phyloP scores from a whole-genome alignment of 441 rosid genomes.

The Hura crepitans region DNA sequence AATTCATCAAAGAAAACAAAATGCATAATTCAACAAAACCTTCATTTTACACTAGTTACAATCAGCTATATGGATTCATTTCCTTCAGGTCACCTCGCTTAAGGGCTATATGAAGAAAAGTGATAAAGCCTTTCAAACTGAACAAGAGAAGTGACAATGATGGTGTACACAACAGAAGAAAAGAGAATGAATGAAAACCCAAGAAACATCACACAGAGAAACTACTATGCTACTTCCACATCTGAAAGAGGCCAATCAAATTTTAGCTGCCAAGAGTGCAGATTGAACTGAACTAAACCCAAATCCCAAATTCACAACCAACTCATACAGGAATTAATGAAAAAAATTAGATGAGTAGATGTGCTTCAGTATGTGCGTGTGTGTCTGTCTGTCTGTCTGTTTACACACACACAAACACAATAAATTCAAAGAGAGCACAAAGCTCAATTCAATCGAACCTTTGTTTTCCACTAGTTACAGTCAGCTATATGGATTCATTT shows the following conservation, averaged over 20 bases:
- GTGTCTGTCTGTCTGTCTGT: no score
- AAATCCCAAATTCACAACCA: not conserved
- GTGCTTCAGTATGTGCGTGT: not conserved
- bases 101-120: not conserved
- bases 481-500: not conserved
- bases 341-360: not conserved
- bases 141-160: not conserved
- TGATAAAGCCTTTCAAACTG: not conserved
- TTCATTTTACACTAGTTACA: not conserved
- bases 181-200: not conserved
- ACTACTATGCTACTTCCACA: not conserved
- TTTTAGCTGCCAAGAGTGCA: not conserved
- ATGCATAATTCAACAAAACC: not conserved
- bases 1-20: not conserved
- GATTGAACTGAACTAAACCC: conserved; percentile 1
- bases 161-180: not conserved
- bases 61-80: not conserved
- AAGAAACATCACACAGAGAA: not conserved
- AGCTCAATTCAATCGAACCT: not conserved
- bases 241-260: not conserved
- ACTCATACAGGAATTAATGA: not conserved
- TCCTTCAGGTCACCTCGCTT: not conserved
- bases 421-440: not conserved
- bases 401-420: not conserved
- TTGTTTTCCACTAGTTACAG: not conserved